Conservation (phyloP, 805 yeast genomes). For the Candida ipomoeae region DNA sequence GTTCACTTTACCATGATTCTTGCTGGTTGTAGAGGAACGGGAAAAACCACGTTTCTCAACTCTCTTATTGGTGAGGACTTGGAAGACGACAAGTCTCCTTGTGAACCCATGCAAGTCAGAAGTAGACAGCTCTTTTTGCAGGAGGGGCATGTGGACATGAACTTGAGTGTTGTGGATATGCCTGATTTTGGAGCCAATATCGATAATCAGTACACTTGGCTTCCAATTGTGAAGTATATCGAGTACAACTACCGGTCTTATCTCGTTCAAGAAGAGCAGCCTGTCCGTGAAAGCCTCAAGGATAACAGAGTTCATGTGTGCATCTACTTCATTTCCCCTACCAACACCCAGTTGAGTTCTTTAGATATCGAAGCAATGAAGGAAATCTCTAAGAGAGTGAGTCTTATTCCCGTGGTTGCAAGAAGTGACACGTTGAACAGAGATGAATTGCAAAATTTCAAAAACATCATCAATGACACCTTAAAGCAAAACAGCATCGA, state of each 20-base stretch:
- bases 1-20: conserved; percentile 36
- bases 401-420: conserved; percentile 76
- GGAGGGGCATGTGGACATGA: conserved; percentile 57
- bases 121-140: conserved; percentile 43
- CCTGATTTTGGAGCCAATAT: conserved; percentile 71
- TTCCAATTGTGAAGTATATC: conserved; percentile 56
- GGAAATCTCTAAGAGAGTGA: conserved; percentile 65
- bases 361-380: conserved; percentile 73
- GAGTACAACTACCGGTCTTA: conserved; percentile 72
- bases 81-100: conserved; percentile 7
- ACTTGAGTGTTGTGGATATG: conserved; percentile 64
- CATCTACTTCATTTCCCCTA: conserved; percentile 73
- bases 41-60: conserved; percentile 25
- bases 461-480: conserved; percentile 49
- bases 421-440: conserved; percentile 72
- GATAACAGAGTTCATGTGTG: conserved; percentile 84
- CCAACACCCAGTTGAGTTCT: conserved; percentile 48
- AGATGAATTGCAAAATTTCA: conserved; percentile 52
- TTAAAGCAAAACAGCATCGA: conserved; percentile 49
- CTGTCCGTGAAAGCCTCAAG: conserved; percentile 24
- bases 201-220: conserved; percentile 45
- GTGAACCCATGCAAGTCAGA: conserved; percentile 14
- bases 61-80: conserved; percentile 21
- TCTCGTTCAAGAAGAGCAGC: conserved; percentile 62
- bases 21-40: conserved; percentile 29